Evolutionary conservation across 2,329 filamentous ascomycete species (phyloP), one percentile per base, ranked within the genome.

Genomic region (Aspergillus aculeatinus): DNA sequence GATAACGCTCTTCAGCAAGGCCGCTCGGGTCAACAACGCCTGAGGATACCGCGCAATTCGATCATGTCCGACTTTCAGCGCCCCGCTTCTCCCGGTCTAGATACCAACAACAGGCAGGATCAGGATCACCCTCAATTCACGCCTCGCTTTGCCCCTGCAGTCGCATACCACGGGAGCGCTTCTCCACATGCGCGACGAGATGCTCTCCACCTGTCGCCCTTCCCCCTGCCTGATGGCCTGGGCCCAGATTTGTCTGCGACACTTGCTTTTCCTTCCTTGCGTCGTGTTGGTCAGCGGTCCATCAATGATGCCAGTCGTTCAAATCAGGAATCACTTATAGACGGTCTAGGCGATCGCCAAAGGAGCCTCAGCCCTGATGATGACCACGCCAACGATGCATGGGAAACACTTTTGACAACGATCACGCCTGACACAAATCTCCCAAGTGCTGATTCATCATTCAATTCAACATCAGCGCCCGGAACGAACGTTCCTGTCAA

Each of bases 321-420:
- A 21, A 60, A 57, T 48, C 66, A 63, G 5, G 68, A 68, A 19
- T 57, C 70, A 14, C 58, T 61, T 54, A 63, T 89, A 1, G 88
- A 96, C 74, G 92, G 92, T 4, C 83, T 96, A 16, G 92, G 92
- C 42, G 92, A 96, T 75, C 89, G 92, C 60, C 86, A 91, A 63
- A 87, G 92, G 67, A 96, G 92, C 74, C 78, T 91, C n/a, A 92
- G 89, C 70, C 88, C 89, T 5, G 79, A 80, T 54, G 78, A 77
- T 48, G 70, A 75, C 42, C 67, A 77, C 57, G 82, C 80, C 44
- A 83, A 86, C 63, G 82, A 83, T 53, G 81, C 82, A 1, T 97
- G 93, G 93, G 89, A 94, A 61, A 91, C 88, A 3, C 86, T 97
- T 56, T 80, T 92, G 59, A 88, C 85, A 6, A 96, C 91, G 0